Evolutionary conservation across 805 yeast genomes (phyloP).

Genomic region (Kregervanrija pseudodelftensis): DNA sequence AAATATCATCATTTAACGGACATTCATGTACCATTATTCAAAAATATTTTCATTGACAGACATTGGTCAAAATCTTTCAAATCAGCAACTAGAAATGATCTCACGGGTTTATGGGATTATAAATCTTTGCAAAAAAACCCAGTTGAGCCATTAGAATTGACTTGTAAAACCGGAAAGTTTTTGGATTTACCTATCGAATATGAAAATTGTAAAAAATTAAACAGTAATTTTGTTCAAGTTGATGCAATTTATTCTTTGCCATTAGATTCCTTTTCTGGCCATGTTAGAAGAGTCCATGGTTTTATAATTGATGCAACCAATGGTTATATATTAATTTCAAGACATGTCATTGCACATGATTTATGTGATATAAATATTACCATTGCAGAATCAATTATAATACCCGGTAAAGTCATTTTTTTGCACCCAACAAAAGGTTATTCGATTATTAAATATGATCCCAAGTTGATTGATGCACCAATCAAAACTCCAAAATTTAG

Average conservation of each 20-base stretch:
- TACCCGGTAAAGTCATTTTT: slow-evolving; percentile 75
- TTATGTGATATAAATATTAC: slow-evolving; percentile 67
- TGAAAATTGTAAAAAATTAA: slow-evolving; percentile 46
- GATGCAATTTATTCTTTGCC: slow-evolving; percentile 58
- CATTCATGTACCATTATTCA: slow-evolving; percentile 62
- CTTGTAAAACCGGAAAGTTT: slow-evolving; percentile 61
- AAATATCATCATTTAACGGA: slow-evolving; percentile 74
- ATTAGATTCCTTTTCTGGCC: slow-evolving; percentile 66
- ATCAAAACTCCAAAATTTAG: slow-evolving; percentile 62
- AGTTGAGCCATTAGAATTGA: slow-evolving; percentile 42
- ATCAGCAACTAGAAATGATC: slow-evolving; percentile 55
- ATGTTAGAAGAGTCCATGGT: slow-evolving; percentile 62
- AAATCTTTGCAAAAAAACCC: slow-evolving; percentile 52
- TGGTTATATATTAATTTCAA: slow-evolving; percentile 75
- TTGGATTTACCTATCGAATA: slow-evolving; percentile 60
- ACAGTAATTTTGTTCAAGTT: slow-evolving; percentile 67
- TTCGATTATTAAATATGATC: slow-evolving; percentile 78
- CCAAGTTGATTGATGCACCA: slow-evolving; percentile 62
- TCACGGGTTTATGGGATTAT: slow-evolving; percentile 51
- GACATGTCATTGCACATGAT: slow-evolving; percentile 79
- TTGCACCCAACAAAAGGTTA: slow-evolving; percentile 84
- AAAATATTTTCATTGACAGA: slow-evolving; percentile 69
- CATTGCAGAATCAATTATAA: slow-evolving; percentile 76
- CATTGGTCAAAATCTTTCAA: slow-evolving; percentile 77
- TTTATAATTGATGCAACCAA: slow-evolving; percentile 71